A percentile compares a stretch with the other conserved stretches of the same genome.
Conservation (phyloP, 352 stramenopile genomes). For the Phytophthora crassamura region DNA sequence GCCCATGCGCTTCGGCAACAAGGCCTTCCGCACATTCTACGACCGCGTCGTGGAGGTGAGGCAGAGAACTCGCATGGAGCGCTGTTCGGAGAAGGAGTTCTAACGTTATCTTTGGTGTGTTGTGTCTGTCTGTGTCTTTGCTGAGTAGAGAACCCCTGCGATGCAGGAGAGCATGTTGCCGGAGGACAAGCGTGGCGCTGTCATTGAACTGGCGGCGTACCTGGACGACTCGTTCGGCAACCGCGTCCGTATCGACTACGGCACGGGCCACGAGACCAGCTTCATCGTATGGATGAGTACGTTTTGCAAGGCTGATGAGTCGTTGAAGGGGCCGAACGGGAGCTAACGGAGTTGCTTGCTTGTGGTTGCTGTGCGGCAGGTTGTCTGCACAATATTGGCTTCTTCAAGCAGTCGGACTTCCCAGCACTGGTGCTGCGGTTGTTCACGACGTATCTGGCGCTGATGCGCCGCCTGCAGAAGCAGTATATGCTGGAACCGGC, state of each 20-base stretch:
- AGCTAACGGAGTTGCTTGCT: conserved; percentile 12
- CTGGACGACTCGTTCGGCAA: conserved; percentile 97
- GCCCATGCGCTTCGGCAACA: conserved; percentile 96
- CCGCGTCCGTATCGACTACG: conserved; percentile 97
- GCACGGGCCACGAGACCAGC: conserved; percentile 98
- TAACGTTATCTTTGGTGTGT: neutral
- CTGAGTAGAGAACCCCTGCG: conserved; percentile 46
- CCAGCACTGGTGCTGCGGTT: conserved; percentile 89
- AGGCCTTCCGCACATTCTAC: conserved; percentile 93
- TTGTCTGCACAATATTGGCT: conserved; percentile 91
- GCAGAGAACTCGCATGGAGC: neutral
- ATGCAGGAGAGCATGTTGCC: conserved; percentile 74
- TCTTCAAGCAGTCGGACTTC: conserved; percentile 87
- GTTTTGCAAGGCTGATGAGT: conserved; percentile 18
- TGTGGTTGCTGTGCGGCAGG: conserved; percentile 36
- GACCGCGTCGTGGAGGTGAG: conserved; percentile 78
- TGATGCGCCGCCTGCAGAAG: conserved; percentile 95
- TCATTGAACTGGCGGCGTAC: conserved; percentile 95
- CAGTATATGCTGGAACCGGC: conserved; percentile 98
- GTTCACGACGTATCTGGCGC: conserved; percentile 94
- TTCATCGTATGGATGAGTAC: conserved; percentile 96
- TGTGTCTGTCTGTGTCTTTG: conserved; percentile 15
- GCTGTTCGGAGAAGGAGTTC: neutral
- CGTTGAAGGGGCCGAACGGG: conserved; percentile 15
- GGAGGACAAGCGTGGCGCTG: conserved; percentile 61